Evolutionary conservation across 2,329 filamentous ascomycete species (phyloP).

Genomic region (Cordyceps cicadae): DNA sequence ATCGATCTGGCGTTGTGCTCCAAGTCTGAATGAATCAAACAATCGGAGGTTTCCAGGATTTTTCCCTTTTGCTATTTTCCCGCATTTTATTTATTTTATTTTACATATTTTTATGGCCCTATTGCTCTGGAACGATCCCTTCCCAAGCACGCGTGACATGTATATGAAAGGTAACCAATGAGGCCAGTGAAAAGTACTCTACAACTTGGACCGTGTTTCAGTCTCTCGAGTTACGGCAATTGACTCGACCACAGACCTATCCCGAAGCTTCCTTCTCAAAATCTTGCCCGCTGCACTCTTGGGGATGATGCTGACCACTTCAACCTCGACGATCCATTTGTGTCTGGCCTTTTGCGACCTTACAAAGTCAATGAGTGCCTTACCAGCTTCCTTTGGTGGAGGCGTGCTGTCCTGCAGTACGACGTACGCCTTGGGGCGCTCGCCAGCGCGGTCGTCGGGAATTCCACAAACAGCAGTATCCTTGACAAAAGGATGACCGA

Average conservation of each 20-base stretch:
- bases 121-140: no score
- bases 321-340: slow-evolving; percentile 45
- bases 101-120: no score
- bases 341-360: slow-evolving; percentile 45
- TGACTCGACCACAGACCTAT: slow-evolving; percentile 15
- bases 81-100: no score
- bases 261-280: slow-evolving; percentile 43
- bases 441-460: slow-evolving; percentile 45
- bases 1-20: no score
- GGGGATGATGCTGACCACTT: slow-evolving; percentile 45
- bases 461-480: slow-evolving; percentile 50
- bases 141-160: no score
- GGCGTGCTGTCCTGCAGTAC: slow-evolving; percentile 24
- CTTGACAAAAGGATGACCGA: slow-evolving; percentile 47
- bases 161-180: background rate
- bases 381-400: slow-evolving; percentile 19
- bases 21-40: no score
- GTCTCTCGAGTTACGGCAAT: slow-evolving; percentile 10
- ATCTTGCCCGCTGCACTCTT: slow-evolving; percentile 57
- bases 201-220: slow-evolving; percentile 8
- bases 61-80: no score
- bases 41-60: no score
- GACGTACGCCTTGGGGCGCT: slow-evolving; percentile 50
- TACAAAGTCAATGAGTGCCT: slow-evolving; percentile 42
- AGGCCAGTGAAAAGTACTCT: no score